These are phyloP conservation scores for Lipomyces mesembrius DNA, from an alignment of 805 yeast species.

Conservation along the genomic window DNA sequence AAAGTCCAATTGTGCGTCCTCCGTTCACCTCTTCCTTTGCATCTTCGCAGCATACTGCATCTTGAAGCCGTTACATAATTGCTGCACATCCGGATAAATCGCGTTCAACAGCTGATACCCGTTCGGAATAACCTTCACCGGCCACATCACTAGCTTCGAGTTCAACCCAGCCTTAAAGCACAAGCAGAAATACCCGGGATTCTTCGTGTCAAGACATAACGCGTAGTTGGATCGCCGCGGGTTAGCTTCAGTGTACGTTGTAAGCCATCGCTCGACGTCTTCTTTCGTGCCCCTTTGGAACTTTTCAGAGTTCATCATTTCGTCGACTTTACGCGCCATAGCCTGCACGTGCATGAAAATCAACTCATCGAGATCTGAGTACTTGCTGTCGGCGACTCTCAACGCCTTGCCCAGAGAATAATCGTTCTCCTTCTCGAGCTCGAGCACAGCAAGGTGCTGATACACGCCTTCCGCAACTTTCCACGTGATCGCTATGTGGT, in stretches of 20 bases:
- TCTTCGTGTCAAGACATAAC: slow-evolving; percentile 84
- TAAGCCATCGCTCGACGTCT: slow-evolving; percentile 85
- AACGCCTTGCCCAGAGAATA: slow-evolving; percentile 61
- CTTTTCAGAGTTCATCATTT: slow-evolving; percentile 84
- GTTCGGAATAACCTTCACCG: slow-evolving; percentile 84
- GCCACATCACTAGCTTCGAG: slow-evolving; percentile 71
- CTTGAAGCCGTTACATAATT: slow-evolving; percentile 94
- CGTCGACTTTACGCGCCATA: slow-evolving; percentile 79
- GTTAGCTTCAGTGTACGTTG: slow-evolving; percentile 87
- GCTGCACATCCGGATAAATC: slow-evolving; percentile 85
- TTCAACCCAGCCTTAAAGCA: slow-evolving; percentile 73
- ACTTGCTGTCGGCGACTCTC: slow-evolving; percentile 69
- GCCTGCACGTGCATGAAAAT: slow-evolving; percentile 85
- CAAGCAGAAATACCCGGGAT: slow-evolving; percentile 91
- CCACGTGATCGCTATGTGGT: slow-evolving; percentile 93
- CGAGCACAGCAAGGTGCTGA: slow-evolving; percentile 88
- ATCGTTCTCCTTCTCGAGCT: slow-evolving; percentile 69
- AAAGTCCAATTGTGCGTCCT: not conserved
- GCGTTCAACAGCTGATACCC: slow-evolving; percentile 76
- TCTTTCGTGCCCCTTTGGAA: slow-evolving; percentile 78
- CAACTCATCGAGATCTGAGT: slow-evolving; percentile 90
- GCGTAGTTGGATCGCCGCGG: slow-evolving; percentile 88
- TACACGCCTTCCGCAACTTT: slow-evolving; percentile 88
- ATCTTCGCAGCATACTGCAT: slow-evolving; percentile 47
- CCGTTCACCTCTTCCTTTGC: slow-evolving; percentile 8